Evolutionary conservation across 352 stramenopile genomes (phyloP), one percentile per base, ranked within the genome.

Genomic region (Phytophthora lateralis): DNA sequence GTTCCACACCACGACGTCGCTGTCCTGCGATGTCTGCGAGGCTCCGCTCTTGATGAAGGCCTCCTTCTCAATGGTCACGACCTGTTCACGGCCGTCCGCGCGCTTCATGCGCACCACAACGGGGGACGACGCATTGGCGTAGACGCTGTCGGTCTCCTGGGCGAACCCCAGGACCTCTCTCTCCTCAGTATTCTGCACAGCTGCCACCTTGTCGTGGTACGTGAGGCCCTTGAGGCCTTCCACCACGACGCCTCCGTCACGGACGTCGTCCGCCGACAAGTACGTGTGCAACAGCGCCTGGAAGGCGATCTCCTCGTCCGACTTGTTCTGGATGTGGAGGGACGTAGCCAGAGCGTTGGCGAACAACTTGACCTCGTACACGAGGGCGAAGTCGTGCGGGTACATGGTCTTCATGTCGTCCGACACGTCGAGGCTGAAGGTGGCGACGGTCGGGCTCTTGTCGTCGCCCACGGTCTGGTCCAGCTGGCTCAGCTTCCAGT

Each of bases 221-320:
- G 56, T 60, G 32, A 97, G 76, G 3, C 88, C 86, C 55, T 96
- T 73, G 24, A 99, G 84, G 2, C 96, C 93, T 21, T 87, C 78
- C 3, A 99, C 89, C 37, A 66, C 45, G 34, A 78, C 78, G 41
- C 75, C 73, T 26, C 57, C 72, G 39, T 80, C 43, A 57, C 85
- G 79, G 17, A 97, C 73, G 35, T 95, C 81, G 35, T 96, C 76
- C 4, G 97, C 84, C 12, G 76, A 69, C 54, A 97, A 88, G 70
- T 99, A 99, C 32, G 93, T 98, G 77, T 99, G 97, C 30, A 98
- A 72, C 21, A 99, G 70, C 38, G 91, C 85, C 66, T 99, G 94
- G 75, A 98, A 98, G 50, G 82, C 57, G 50, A 98, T 98, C 53
- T 89, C 79, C 4, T 24, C 37, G 9, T 75, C 60, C 38, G 83